Percentiles rank a stretch among this genome's conserved stretches.
Conservation (phyloP, 2,329 filamentous ascomycete species). For the Xenosphaeropsis pyriputrescens region DNA sequence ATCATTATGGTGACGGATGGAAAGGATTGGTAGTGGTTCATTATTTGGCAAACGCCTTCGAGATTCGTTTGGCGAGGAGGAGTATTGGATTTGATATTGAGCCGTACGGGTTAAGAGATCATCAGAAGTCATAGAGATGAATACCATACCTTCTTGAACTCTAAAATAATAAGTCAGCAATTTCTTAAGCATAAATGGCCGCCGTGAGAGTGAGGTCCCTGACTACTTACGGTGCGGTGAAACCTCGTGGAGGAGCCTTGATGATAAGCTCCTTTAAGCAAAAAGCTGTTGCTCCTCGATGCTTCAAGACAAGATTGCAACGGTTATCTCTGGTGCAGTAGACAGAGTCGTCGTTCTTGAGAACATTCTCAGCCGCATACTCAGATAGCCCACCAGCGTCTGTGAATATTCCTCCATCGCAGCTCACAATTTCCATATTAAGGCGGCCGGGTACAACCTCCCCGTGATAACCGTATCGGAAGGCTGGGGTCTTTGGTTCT, state of each 20-base stretch:
- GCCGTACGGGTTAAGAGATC: conserved; percentile 60
- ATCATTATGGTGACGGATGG: conserved; percentile 37
- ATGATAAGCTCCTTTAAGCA: conserved; percentile 76
- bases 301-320: conserved; percentile 76
- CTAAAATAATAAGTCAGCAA: conserved; percentile 25
- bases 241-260: conserved; percentile 66
- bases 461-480: conserved; percentile 74
- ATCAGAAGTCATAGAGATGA: conserved; percentile 73
- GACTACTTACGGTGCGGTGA: conserved; percentile 66
- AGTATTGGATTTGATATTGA: conserved; percentile 60
- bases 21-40: conserved; percentile 26
- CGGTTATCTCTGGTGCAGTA: conserved; percentile 82
- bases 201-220: too few relatives aligned
- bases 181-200: conserved; percentile 10
- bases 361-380: conserved; percentile 66
- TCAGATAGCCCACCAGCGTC: conserved; percentile 34
- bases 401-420: conserved; percentile 63
- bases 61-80: conserved; percentile 9
- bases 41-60: conserved; percentile 13
- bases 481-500: conserved; percentile 38
- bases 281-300: conserved; percentile 70
- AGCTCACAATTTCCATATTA: conserved; percentile 78
- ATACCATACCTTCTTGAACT: conserved; percentile 83
- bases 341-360: conserved; percentile 68
- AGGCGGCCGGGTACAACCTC: conserved; percentile 73